Evolutionary conservation across 2,329 filamentous ascomycete genomes (phyloP).

Genomic region (Beauveria pseudobassiana): DNA sequence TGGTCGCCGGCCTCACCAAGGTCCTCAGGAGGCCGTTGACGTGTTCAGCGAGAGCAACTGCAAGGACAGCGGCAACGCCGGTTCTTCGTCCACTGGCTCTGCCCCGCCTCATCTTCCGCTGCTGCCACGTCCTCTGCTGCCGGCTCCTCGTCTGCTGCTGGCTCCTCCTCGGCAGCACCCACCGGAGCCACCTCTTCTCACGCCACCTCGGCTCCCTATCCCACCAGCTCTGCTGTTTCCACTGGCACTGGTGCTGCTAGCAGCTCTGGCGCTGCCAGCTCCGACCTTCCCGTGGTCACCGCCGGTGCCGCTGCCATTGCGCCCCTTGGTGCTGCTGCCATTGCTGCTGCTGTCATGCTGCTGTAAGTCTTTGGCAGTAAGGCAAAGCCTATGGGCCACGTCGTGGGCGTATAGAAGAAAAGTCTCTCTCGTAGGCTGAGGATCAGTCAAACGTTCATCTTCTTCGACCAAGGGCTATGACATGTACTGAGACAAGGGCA

Average conservation of each 20-base stretch:
- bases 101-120: neutral
- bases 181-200: neutral
- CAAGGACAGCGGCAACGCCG: constrained; percentile 10
- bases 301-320: constrained; percentile 4
- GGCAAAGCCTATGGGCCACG: no score
- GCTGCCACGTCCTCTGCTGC: neutral
- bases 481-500: neutral
- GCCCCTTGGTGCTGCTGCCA: neutral
- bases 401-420: no score
- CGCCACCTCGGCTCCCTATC: neutral
- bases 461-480: neutral
- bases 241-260: neutral
- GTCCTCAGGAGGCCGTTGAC: constrained; percentile 14
- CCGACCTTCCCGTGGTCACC: neutral
- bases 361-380: neutral
- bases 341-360: constrained; percentile 4
- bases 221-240: neutral
- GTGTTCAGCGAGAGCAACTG: constrained; percentile 19
- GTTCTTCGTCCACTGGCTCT: neutral
- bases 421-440: no score
- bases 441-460: neutral
- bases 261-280: neutral
- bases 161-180: neutral
- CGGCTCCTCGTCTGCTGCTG: neutral
- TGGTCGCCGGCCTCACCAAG: constrained; percentile 16